phyloP scores from a whole-genome alignment of 495 filamentous ascomycete species.

The Podospora fimiseda region DNA sequence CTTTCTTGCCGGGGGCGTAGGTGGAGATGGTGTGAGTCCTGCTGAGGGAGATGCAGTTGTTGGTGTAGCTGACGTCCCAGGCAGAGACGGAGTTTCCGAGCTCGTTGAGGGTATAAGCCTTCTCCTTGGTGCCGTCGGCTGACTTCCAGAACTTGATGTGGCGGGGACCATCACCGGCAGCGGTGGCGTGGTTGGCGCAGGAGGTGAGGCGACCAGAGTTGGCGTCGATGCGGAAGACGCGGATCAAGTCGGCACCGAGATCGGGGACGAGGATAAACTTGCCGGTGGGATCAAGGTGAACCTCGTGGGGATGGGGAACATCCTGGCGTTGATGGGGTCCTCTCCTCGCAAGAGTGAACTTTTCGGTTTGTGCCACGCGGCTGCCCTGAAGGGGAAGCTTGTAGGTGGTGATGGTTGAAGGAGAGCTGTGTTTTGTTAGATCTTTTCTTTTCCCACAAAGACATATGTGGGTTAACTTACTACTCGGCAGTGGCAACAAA shows the following conservation, averaged over 20 bases:
- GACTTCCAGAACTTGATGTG: slow-evolving; percentile 40
- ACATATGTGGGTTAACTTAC: slow-evolving; percentile 23
- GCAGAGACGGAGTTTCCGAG: slow-evolving; percentile 41
- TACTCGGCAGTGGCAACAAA: slow-evolving; percentile 45
- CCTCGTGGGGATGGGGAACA: slow-evolving; percentile 63
- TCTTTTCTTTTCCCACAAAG: too few relatives aligned
- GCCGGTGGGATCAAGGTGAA: slow-evolving; percentile 60
- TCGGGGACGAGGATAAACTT: slow-evolving; percentile 62
- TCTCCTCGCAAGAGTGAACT: slow-evolving; percentile 47
- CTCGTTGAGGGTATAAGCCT: slow-evolving; percentile 43
- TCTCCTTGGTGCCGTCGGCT: slow-evolving; percentile 19
- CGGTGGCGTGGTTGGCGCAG: slow-evolving; percentile 30
- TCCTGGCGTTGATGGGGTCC: slow-evolving; percentile 56
- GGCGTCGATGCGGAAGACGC: slow-evolving; percentile 51
- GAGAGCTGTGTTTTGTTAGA: slow-evolving; percentile 25
- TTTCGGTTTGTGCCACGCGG: slow-evolving; percentile 38
- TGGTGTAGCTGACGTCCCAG: slow-evolving; percentile 35
- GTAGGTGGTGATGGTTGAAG: slow-evolving; percentile 39
- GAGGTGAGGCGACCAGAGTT: slow-evolving; percentile 31
- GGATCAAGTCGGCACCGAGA: slow-evolving; percentile 63
- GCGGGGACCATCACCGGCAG: slow-evolving; percentile 38
- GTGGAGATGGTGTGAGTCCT: slow-evolving; percentile 34
- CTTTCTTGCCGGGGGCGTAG: slow-evolving; percentile 27
- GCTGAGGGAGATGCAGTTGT: slow-evolving; percentile 28
- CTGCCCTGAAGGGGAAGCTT: slow-evolving; percentile 23